Evolutionary conservation across 2,329 filamentous ascomycete genomes (phyloP), one percentile per base, ranked within the genome.

Genomic region (Microdochium paspali): DNA sequence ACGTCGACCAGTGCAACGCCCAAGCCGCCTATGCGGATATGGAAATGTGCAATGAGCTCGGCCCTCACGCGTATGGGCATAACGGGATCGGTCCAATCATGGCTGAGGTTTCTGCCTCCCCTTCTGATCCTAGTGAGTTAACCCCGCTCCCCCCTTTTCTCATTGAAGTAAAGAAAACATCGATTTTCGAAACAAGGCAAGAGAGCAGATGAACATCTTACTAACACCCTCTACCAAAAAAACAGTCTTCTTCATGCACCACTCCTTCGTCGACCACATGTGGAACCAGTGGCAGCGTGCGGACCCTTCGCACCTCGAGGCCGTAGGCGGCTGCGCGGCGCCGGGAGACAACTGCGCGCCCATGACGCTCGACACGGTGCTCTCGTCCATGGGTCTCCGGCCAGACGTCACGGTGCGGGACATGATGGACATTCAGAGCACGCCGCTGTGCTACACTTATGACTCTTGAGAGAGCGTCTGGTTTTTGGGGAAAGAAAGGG

Each of bases 21-120:
- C 56, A 57, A 26, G 50, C 40, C 7, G 47, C 53, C 10, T 65
- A 65, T 46, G 52, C 57, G 15, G 58, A 61, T 21, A 63, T 65
- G 55, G 56, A 59, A 44, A 44, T 51, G 15, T 65, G 63, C 52
- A 57, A 56, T 24, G 62, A 66, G 46, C 53, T 59, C 10, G 62
- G 61, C 7, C 62, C 62, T 1, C 63, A 66, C 54, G 63, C 56
- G 1, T 65, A 65, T 48, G 61, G 61, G 40, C 63, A 66, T 51
- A 63, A 65, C 51, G 61, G 63, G 23, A 53, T 65, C 35, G 63
- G 63, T 42, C 62, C 60, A 9, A 58, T 64, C 47, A 66, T 66
- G 63, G 54, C 58, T 1, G 61, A 63, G 23, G 61, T 66, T 1
- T 54, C 61, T 2, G 55, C 59, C 3, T 63, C 62, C 3, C 59